Evolutionary conservation across 495 filamentous ascomycete species (phyloP).

Genomic region (Aspergillus ostianus): DNA sequence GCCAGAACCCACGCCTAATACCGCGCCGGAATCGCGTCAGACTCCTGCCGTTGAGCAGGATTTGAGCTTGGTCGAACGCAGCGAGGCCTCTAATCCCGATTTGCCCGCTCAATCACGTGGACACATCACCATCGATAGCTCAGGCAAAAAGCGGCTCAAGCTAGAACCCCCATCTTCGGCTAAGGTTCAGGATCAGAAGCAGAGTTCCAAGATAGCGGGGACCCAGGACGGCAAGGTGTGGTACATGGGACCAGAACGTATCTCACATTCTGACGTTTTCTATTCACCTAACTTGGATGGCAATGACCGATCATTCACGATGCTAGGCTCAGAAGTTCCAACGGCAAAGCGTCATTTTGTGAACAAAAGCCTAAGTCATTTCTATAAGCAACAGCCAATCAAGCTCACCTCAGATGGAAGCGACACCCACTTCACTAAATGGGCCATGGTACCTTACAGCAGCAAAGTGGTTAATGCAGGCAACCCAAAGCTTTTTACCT

Average conservation of each 20-base stretch:
- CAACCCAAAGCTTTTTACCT: slow-evolving; percentile 22
- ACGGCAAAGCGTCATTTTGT: slow-evolving; percentile 25
- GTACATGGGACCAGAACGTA: slow-evolving; percentile 31
- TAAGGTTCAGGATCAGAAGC: slow-evolving; percentile 3
- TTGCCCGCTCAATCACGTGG: slow-evolving; percentile 19
- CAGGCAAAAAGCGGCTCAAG: slow-evolving; percentile 42
- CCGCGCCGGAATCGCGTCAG: neutral
- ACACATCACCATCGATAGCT: slow-evolving; percentile 31
- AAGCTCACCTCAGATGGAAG: slow-evolving; percentile 11
- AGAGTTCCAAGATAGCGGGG: neutral
- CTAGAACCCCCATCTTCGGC: slow-evolving; percentile 19
- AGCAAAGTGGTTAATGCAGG: slow-evolving; percentile 9
- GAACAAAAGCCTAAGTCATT: slow-evolving; percentile 25
- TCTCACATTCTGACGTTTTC: slow-evolving; percentile 23
- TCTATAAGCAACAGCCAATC: slow-evolving; percentile 22
- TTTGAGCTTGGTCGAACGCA: neutral
- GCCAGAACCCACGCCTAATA: neutral
- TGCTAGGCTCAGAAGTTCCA: slow-evolving; percentile 20
- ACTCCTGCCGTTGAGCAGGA: neutral
- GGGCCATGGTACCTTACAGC: slow-evolving; percentile 29
- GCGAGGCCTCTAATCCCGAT: slow-evolving; percentile 1
- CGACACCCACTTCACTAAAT: neutral
- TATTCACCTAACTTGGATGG: slow-evolving; percentile 18
- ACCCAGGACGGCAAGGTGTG: slow-evolving; percentile 11
- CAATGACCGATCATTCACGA: slow-evolving; percentile 17